Base-by-base conservation (phyloP, 2,329 filamentous ascomycete genomes). In the Fusarium graminum region DNA sequence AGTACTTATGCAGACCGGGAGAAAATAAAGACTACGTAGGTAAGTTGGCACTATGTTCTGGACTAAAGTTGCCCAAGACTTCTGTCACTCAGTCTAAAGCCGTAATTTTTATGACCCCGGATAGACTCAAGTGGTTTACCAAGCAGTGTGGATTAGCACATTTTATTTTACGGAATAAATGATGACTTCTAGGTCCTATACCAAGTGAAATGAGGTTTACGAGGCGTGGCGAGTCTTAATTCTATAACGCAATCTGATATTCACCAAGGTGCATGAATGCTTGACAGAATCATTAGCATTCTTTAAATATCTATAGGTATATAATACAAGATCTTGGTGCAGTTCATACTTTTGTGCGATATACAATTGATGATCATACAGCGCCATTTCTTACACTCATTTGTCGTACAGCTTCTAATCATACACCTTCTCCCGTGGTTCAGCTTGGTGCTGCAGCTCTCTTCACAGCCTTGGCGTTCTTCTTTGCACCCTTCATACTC, bases 401-500 rank as follows among this genome's bases (percentile, higher is more conserved):
- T 55, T 26, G 60, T 70, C 54, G 63, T 67, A 57, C 41, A 53
- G 36, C 36, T 43, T 36, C 26, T 36, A 52, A 43, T 43, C 50
- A 22, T 55, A 49, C 41, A 64, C 22, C 26, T 6, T 39, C 29
- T 45, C 14, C 50, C 44, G 28, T 26, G 56, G 25, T 34, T 63
- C n/a, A 58, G 34, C 32, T 56, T 30, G 30, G 22, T 28, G 47
- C 28, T n/a, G 43, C 50, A 56, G 73, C 62, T 58, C 78, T 61
- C 65, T 70, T 68, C 68, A 72, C 71, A 43, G 59, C 52, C 65
- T 78, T 79, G 16, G 50, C 72, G 58, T 68, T 72, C 77, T 86
- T 88, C 74, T 79, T 80, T 45, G 72, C 72, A 2, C 87, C 86
- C 75, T 87, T 90, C 89, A 93, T 93, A 73, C 89, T 90, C 77